phyloP scores from a whole-genome alignment of 225 moss, liverwort and hornwort species.

The Thuidium tamariscinum region DNA sequence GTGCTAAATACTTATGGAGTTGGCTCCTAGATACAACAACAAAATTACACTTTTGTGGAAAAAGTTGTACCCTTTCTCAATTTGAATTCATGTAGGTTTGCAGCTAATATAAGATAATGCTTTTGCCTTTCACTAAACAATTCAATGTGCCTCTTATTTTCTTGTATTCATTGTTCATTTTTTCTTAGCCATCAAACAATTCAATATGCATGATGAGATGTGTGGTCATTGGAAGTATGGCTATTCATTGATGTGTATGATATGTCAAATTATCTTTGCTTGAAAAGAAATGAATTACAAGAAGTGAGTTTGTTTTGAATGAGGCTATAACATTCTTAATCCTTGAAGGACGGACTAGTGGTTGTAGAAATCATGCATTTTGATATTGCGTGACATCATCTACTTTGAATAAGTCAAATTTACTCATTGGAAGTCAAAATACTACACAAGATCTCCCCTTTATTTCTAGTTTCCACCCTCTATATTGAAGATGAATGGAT shows the following conservation, averaged over 20 bases:
- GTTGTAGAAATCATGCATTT: no score
- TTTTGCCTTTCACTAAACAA: accelerated
- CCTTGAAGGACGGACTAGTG: no score
- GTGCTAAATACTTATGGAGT: not conserved
- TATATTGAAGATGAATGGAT: no score
- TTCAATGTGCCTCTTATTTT: not conserved
- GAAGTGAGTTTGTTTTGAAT: no score
- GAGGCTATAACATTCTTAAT: no score
- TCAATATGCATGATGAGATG: accelerated
- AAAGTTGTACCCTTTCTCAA: no score
- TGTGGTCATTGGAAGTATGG: not conserved
- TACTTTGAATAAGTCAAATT: no score
- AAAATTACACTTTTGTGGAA: not conserved
- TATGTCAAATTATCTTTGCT: not conserved
- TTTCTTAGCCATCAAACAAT: not conserved
- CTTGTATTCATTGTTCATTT: not conserved
- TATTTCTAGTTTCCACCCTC: no score
- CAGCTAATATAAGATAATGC: not conserved
- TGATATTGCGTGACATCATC: no score
- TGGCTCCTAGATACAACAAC: not conserved
- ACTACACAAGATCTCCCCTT: no score
- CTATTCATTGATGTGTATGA: accelerated
- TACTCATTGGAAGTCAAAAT: no score
- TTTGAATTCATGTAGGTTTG: no score
- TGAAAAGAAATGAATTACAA: not conserved